These are phyloP conservation scores for Neoarthrinium moseri DNA, from an alignment of 2,329 filamentous ascomycete genomes.

Conservation along the genomic window DNA sequence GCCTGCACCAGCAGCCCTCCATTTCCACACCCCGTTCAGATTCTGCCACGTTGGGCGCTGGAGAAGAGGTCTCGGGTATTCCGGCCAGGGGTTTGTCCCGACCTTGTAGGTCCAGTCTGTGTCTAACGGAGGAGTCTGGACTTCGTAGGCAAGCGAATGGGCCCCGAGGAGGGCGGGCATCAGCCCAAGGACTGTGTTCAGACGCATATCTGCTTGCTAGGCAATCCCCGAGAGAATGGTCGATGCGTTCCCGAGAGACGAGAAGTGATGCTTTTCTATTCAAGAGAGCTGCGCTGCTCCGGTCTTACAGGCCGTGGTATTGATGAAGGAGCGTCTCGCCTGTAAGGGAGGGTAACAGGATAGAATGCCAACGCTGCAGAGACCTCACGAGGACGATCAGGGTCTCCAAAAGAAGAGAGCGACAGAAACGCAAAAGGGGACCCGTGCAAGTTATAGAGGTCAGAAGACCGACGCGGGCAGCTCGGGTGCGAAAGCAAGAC, in stretches of 20 bases:
- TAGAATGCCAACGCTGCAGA: too few species aligned
- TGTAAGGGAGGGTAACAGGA: too few species aligned
- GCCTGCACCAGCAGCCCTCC: conserved; percentile 30
- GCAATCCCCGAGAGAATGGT: too few species aligned
- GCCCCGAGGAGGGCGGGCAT: conserved; percentile 9
- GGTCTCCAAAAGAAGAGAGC: too few species aligned
- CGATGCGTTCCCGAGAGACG: too few species aligned
- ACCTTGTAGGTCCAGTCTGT: conserved; percentile 53
- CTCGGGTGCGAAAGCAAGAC: background rate
- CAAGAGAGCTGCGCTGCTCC: background rate
- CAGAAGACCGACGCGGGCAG: background rate
- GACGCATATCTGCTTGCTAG: conserved; percentile 1
- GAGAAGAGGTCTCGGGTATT: conserved; percentile 57
- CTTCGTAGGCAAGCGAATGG: conserved; percentile 17
- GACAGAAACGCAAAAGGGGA: too few species aligned
- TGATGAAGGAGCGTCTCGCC: too few species aligned
- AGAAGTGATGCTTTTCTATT: too few species aligned
- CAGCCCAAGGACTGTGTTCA: background rate
- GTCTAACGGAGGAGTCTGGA: conserved; percentile 38
- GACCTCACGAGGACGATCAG: background rate
- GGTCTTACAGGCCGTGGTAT: too few species aligned
- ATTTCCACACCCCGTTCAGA: conserved; percentile 60
- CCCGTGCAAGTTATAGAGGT: too few species aligned
- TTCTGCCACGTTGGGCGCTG: conserved; percentile 52
- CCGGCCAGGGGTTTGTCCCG: conserved; percentile 54